Evolutionary conservation across 2,329 filamentous ascomycete species (phyloP).

Genomic region (Pseudocercospora cruenta): DNA sequence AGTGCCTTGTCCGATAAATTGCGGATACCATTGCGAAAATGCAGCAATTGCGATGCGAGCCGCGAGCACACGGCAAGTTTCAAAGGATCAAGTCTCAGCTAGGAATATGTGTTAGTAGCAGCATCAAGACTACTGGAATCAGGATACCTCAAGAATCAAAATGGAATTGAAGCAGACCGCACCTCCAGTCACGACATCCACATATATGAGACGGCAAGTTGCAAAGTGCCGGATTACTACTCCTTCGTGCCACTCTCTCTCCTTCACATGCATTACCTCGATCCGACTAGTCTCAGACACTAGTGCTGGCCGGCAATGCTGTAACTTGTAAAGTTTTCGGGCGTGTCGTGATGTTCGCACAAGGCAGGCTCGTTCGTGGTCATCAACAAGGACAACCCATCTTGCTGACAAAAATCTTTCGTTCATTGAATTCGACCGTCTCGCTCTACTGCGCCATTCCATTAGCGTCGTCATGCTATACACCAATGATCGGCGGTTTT

Average conservation of each 20-base stretch:
- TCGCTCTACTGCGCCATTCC: slow-evolving; percentile 10
- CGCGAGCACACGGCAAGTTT: neutral
- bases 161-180: neutral
- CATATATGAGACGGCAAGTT: neutral
- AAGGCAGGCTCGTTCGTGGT: neutral
- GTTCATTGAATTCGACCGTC: slow-evolving; percentile 11
- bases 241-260: neutral
- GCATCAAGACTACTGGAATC: neutral
- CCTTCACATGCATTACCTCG: slow-evolving; percentile 2
- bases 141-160: neutral
- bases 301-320: neutral
- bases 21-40: neutral
- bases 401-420: neutral
- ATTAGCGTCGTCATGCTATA: slow-evolving; percentile 1
- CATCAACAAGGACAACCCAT: slow-evolving; percentile 6
- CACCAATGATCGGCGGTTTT: slow-evolving; percentile 6
- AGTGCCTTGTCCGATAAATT: neutral
- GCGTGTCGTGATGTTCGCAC: neutral
- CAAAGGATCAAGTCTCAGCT: neutral
- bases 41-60: neutral
- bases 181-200: neutral
- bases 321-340: neutral
- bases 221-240: neutral
- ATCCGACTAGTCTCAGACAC: slow-evolving; percentile 4
- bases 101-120: slow-evolving; percentile 2